Evolutionary conservation across 2,329 filamentous ascomycete species (phyloP).

Genomic region (Huntiella abstrusa): DNA sequence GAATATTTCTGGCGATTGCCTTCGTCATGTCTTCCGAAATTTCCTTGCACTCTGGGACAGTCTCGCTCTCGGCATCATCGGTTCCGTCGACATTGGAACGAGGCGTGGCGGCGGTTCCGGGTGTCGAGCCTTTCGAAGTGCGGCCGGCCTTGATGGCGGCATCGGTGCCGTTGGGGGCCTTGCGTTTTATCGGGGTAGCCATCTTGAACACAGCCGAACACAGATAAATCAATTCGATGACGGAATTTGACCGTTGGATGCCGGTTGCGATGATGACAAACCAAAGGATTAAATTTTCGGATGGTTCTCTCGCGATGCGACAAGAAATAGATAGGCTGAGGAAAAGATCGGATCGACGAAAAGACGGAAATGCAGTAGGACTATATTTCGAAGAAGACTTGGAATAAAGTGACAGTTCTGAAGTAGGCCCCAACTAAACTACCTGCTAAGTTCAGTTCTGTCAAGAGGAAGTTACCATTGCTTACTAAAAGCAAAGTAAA

Average conservation of each 20-base stretch:
- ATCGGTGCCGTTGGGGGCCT: conserved; percentile 33
- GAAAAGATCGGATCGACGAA: not conserved
- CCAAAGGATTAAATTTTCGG: no score
- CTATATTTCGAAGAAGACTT: no score
- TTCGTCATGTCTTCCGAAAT: conserved; percentile 26
- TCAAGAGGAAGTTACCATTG: no score
- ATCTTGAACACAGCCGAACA: conserved; percentile 23
- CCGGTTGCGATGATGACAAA: not conserved
- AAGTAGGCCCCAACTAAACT: no score
- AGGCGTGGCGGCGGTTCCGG: conserved; percentile 39
- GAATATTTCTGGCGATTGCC: conserved; percentile 33
- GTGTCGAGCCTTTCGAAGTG: conserved; percentile 38
- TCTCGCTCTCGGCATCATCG: conserved; percentile 18
- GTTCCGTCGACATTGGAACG: conserved; percentile 38
- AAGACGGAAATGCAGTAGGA: no score
- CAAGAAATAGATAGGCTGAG: not conserved
- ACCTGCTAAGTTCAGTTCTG: no score
- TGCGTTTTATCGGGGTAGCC: conserved; percentile 44
- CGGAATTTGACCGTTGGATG: not conserved
- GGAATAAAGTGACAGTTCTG: no score
- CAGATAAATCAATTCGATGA: not conserved
- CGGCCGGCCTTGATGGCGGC: conserved; percentile 35
- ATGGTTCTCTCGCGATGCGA: not conserved
- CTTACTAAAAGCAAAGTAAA: no score
- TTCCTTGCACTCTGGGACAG: conserved; percentile 22